Conservation (phyloP, 257 asterid species). For the Misopates orontium region DNA sequence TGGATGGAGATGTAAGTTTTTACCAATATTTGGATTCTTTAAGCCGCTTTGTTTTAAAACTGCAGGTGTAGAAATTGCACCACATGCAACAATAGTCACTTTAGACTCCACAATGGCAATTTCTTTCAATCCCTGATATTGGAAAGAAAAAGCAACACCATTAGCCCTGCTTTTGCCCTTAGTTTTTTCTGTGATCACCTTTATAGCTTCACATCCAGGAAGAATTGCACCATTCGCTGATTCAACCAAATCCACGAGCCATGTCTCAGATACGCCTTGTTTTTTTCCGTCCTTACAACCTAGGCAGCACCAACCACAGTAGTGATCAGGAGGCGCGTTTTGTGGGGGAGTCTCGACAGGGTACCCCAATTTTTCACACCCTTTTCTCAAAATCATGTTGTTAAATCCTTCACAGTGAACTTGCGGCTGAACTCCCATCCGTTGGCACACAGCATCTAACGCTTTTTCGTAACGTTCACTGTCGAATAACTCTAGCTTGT, state of each 20-base stretch:
- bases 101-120: slow-evolving; percentile 52
- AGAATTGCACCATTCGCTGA: slow-evolving; percentile 67
- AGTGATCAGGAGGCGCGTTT: slow-evolving; percentile 64
- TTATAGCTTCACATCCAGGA: slow-evolving; percentile 60
- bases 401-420: slow-evolving; percentile 62
- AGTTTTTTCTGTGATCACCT: slow-evolving; percentile 36
- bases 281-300: slow-evolving; percentile 79
- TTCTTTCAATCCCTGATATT: slow-evolving; percentile 39
- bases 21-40: slow-evolving; percentile 70
- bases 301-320: slow-evolving; percentile 78
- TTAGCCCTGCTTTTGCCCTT: slow-evolving; percentile 27
- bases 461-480: slow-evolving; percentile 52
- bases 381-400: slow-evolving; percentile 71
- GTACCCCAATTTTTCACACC: slow-evolving; percentile 69
- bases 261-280: slow-evolving; percentile 66
- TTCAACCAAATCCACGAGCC: slow-evolving; percentile 70
- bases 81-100: slow-evolving; percentile 65
- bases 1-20: slow-evolving; percentile 70
- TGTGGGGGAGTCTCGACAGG: slow-evolving; percentile 55
- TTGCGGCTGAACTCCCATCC: slow-evolving; percentile 71
- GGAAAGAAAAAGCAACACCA: slow-evolving; percentile 57
- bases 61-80: slow-evolving; percentile 74
- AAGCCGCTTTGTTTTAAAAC: slow-evolving; percentile 65
- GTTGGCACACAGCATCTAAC: slow-evolving; percentile 60
- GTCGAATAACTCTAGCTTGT: slow-evolving; percentile 46